Evolutionary conservation across 495 filamentous ascomycete species (phyloP).

Genomic region (Hypomontagnella monticulosa): DNA sequence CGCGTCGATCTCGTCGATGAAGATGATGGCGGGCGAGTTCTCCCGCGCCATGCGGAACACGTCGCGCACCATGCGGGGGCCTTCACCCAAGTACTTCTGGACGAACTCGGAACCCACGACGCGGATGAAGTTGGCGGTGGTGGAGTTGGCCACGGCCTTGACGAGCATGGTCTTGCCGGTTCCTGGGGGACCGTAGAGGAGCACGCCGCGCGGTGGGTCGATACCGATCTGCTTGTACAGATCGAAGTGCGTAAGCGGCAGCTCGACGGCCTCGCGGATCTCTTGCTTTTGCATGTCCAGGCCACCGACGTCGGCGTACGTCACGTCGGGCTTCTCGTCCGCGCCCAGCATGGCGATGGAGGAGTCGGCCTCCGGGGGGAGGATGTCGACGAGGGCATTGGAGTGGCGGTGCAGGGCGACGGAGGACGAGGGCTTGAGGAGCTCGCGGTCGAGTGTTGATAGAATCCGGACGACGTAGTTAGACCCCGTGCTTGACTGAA

Average conservation of each 20-base stretch:
- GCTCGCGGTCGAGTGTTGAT: constrained; percentile 97
- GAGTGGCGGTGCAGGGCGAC: constrained; percentile 98
- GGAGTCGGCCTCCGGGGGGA: constrained; percentile 96
- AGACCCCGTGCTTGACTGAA: constrained; percentile 96
- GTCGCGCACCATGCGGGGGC: constrained; percentile 97
- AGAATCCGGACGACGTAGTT: constrained; percentile 99
- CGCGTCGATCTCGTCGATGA: constrained; percentile 99
- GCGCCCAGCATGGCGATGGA: constrained; percentile 97
- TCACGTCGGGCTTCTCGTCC: constrained; percentile 98
- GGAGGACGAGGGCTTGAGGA: constrained; percentile 95
- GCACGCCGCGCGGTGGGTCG: constrained; percentile 93
- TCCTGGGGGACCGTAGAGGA: constrained; percentile 95
- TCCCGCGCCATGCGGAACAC: constrained; percentile 99
- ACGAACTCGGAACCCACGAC: constrained; percentile 98
- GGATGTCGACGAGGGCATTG: constrained; percentile 97
- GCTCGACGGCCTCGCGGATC: constrained; percentile 95
- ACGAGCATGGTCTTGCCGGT: constrained; percentile 99
- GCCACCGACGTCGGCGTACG: constrained; percentile 96
- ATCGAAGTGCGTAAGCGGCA: constrained; percentile 96
- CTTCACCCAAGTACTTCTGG: constrained; percentile 97
- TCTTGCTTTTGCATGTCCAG: constrained; percentile 99
- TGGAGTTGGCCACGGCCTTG: constrained; percentile 97
- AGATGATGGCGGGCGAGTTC: constrained; percentile 97
- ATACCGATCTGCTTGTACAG: constrained; percentile 99
- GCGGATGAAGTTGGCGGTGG: constrained; percentile 97